Evolutionary conservation across 306 rosid genomes (phyloP), one percentile per base, ranked within the genome.

Genomic region (Malus asiatica): DNA sequence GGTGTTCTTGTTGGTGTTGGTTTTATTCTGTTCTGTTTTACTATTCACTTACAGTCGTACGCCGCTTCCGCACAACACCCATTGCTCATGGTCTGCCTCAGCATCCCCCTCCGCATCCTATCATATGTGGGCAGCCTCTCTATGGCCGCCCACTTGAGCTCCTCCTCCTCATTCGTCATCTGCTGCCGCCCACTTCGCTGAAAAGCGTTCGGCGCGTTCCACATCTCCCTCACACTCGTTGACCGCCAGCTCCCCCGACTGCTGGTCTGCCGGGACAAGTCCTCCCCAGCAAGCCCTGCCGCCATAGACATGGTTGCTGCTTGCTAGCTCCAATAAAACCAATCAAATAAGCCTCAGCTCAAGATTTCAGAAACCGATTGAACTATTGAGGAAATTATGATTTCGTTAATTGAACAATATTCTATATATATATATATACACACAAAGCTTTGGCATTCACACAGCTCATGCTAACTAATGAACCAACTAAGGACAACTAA

Each of bases 71-170:
- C n/a, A n/a, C n/a, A n/a, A n/a, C n/a, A n/a, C n/a, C n/a, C n/a
- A n/a, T 80, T 83, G 23, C 83, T 85, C 44, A 63, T 75, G 60
- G 87, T 90, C 32, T 88, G 91, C 45, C 60, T 83, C 46, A 92
- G 22, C 72, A 92, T 76, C 20, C 97, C 91, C 48, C 71, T 88
- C 33, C 88, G 79, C 84, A 92, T 71, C 48, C 97, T 78, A 19
- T 92, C 91, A 68, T 88, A 86, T 4, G 96, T 92, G 1, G 96
- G 97, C 64, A 92, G 63, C 67, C 96, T 77, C n/a, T 92, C 93
- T 12, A 92, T 84, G 66, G 96, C 97, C 4, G 90, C 97, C 97
- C 97, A 92, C 15, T 61, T 83, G 64, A 92, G 84, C 73, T 90
- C 88, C 55, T 88, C 82, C 74, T 88, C 93, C n/a, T 90, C 93